Evolutionary conservation across 192 early-diverging fungal species (phyloP), one percentile per base, ranked within the genome.

Genomic region (Mortierella antarctica): DNA sequence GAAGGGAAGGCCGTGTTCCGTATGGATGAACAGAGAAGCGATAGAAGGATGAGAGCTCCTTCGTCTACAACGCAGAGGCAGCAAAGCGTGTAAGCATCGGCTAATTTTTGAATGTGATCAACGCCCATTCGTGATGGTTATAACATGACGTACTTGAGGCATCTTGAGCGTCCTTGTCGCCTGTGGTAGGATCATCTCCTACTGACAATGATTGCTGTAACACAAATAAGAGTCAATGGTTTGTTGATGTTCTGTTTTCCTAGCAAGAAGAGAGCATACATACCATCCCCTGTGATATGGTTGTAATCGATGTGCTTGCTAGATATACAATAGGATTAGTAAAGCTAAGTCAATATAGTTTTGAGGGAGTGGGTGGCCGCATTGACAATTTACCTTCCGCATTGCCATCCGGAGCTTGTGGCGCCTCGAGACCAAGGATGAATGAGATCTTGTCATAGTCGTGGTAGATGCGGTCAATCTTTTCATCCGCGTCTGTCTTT

Each of bases 361-460:
- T 31, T 31, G 31, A 31, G 31, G 31, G 31, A n/a, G 31, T 31
- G 31, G 31, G 31, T 2, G 31, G 14, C 18, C 4, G 4, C 23
- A 8, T 15, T 44, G 31, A 31, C 31, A 31, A 14, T 10, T 17
- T 40, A 57, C 66, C 55, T 68, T 59, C 66, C 1, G 4, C 10
- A 48, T 50, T 59, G 6, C 45, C 8, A 12, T 64, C 82, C 18
- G 21, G 17, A 18, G 51, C 49, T n/a, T 54, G 55, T 12, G 15
- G 46, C 12, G 57, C 11, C 12, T 83, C 72, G 64, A 83, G 66
- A 44, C 87, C 89, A 40, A 92, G 50, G 52, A 88, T 84, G 56
- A 83, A 82, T 18, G 90, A 87, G 31, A 95, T 91, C 48, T 87
- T 86, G 70, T 88, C 91, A 65, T 94, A 93, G 60, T 96, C 94